Evolutionary conservation across 202 grass and related monocot species (phyloP).

Genomic region (Dendrocalamus latiflorus): DNA sequence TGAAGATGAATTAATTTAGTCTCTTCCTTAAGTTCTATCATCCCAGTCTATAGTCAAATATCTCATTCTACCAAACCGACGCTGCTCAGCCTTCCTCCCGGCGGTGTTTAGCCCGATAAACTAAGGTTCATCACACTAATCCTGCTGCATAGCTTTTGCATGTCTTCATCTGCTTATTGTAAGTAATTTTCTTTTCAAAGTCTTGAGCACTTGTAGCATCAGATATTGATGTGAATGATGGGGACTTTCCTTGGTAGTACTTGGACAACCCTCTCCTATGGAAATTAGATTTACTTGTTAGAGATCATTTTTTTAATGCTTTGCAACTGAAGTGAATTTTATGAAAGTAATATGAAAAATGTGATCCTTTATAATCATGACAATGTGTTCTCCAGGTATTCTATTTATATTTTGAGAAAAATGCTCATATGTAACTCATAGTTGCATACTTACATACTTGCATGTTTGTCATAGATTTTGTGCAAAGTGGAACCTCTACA

Average conservation of each 20-base stretch:
- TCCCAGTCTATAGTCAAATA: no score
- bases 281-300: conserved; percentile 19
- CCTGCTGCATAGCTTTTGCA: conserved; percentile 47
- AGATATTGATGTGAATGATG: conserved; percentile 73
- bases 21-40: no score
- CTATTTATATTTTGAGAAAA: background rate
- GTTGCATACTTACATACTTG: background rate
- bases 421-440: background rate
- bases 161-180: conserved; percentile 63
- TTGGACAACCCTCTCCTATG: conserved; percentile 76
- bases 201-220: conserved; percentile 52
- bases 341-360: background rate
- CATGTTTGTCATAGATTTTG: background rate
- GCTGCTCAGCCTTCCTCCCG: no score
- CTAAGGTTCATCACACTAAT: background rate
- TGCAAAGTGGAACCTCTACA: background rate
- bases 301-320: background rate
- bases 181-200: conserved; percentile 62
- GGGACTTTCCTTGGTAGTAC: conserved; percentile 73
- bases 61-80: no score
- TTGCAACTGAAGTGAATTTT: conserved; percentile 3
- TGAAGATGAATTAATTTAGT: no score
- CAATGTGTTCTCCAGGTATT: background rate
- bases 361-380: background rate
- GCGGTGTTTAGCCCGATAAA: no score